A percentile compares a stretch with the other conserved stretches of the same genome.
phyloP scores from a whole-genome alignment of 192 early-diverging fungal genomes.

The Irineochytrium annulatum region DNA sequence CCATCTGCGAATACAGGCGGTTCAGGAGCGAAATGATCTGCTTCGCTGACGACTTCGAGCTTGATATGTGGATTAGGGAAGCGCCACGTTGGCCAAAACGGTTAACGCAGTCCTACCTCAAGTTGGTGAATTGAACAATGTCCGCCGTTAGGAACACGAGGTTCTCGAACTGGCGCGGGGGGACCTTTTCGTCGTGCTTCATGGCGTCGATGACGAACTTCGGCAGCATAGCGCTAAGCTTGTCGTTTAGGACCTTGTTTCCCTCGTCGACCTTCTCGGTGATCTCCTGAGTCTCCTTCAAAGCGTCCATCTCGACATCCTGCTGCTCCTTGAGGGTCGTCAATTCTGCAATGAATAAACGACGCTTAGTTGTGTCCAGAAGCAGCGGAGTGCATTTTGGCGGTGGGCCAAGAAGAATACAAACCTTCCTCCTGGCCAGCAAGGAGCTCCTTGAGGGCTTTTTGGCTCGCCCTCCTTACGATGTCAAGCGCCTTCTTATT shows the following conservation, averaged over 20 bases:
- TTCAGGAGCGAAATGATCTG: conserved; percentile 43
- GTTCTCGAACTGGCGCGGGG: conserved; percentile 32
- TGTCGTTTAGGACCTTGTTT: conserved; percentile 39
- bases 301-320: conserved; percentile 36
- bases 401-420: background rate
- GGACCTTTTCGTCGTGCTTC: conserved; percentile 37
- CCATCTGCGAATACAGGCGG: conserved; percentile 42
- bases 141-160: conserved; percentile 37
- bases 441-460: conserved; percentile 5
- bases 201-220: conserved; percentile 43
- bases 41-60: conserved; percentile 28
- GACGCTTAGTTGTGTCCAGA: too few species aligned
- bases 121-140: conserved; percentile 44
- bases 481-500: conserved; percentile 9
- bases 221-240: conserved; percentile 43
- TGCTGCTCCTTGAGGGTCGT: conserved; percentile 37
- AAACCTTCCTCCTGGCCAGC: conserved; percentile 18
- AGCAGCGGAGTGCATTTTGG: too few species aligned
- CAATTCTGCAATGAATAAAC: conserved; percentile 20
- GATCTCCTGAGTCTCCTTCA: conserved; percentile 33
- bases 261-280: conserved; percentile 37
- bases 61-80: background rate
- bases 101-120: conserved; percentile 18
- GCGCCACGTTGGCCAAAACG: background rate
- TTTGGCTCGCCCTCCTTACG: conserved; percentile 7